Conservation (phyloP, 2,329 filamentous ascomycete genomes). For the Ilyonectria sp. region DNA sequence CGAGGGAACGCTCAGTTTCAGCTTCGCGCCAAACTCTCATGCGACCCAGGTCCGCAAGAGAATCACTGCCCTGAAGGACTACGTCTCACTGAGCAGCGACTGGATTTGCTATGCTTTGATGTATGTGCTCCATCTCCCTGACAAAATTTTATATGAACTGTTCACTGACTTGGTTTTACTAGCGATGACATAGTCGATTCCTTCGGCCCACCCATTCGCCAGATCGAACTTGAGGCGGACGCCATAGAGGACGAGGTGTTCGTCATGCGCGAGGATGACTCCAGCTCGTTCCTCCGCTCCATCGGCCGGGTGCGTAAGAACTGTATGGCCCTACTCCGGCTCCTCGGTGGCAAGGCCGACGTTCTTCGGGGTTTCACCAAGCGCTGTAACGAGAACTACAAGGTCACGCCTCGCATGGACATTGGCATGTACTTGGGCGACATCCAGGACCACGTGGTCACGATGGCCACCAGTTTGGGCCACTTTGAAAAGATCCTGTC, state of each 20-base stretch:
- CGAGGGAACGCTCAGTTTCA: constrained; percentile 95
- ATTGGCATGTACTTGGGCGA: constrained; percentile 97
- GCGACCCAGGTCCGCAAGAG: constrained; percentile 90
- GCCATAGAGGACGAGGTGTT: constrained; percentile 97
- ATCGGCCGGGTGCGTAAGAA: constrained; percentile 95
- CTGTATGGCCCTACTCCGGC: constrained; percentile 91
- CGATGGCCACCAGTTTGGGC: constrained; percentile 96
- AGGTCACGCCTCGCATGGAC: constrained; percentile 94
- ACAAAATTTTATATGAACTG: not conserved
- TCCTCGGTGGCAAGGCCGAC: constrained; percentile 97
- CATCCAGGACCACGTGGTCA: constrained; percentile 99
- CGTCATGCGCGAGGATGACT: constrained; percentile 90
- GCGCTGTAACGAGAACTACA: constrained; percentile 97
- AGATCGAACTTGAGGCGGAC: constrained; percentile 91
- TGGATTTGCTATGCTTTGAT: constrained; percentile 99
- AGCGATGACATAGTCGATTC: constrained; percentile 97
- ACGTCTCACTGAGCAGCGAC: constrained; percentile 93
- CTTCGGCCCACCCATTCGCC: constrained; percentile 90
- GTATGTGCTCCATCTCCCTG: constrained; percentile 63
- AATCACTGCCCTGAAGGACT: constrained; percentile 94
- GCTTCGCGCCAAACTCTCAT: constrained; percentile 89
- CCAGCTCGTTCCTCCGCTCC: constrained; percentile 85
- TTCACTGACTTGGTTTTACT: constrained; percentile 42
- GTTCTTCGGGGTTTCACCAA: constrained; percentile 98
- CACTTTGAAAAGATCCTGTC: constrained; percentile 99